Conservation (phyloP, 768 basidiomycete species). For the Amanita pseudoporphyria region DNA sequence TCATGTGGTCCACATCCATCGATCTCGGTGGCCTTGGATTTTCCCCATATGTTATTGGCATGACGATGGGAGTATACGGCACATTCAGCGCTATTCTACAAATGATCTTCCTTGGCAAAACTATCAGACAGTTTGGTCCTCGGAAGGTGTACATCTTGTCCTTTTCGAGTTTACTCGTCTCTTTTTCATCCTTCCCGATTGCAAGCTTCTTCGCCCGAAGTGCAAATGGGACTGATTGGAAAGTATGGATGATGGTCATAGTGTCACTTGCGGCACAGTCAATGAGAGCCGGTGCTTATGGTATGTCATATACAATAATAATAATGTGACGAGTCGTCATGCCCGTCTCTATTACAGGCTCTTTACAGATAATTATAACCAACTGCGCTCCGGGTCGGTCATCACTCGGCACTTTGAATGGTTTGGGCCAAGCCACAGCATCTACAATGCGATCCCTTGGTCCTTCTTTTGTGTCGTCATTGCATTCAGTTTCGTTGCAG, state of each 20-base stretch:
- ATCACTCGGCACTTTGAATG: conserved; percentile 1
- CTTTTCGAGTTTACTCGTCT: conserved; percentile 10
- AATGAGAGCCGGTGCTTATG: background rate
- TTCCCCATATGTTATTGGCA: conserved; percentile 40
- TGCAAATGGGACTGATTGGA: background rate
- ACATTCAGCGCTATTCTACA: conserved; percentile 44
- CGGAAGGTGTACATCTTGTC: conserved; percentile 33
- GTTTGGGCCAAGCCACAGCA: background rate
- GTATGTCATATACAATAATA: background rate
- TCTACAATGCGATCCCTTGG: background rate
- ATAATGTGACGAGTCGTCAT: background rate
- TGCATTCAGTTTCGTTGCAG: conserved; percentile 3
- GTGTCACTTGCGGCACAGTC: background rate
- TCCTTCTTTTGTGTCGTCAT: conserved; percentile 3
- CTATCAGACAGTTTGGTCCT: conserved; percentile 35
- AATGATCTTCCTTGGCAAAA: conserved; percentile 32
- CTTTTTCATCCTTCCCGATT: conserved; percentile 11
- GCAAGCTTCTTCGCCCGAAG: conserved; percentile 7
- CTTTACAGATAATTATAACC: background rate
- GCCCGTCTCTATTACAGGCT: background rate
- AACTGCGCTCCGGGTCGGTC: background rate
- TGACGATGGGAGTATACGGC: conserved; percentile 40
- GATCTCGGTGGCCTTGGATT: conserved; percentile 49
- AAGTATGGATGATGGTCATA: background rate
- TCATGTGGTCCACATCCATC: conserved; percentile 39